phyloP scores from a whole-genome alignment of 2,329 filamentous ascomycete genomes.

The Cercospora zeina region DNA sequence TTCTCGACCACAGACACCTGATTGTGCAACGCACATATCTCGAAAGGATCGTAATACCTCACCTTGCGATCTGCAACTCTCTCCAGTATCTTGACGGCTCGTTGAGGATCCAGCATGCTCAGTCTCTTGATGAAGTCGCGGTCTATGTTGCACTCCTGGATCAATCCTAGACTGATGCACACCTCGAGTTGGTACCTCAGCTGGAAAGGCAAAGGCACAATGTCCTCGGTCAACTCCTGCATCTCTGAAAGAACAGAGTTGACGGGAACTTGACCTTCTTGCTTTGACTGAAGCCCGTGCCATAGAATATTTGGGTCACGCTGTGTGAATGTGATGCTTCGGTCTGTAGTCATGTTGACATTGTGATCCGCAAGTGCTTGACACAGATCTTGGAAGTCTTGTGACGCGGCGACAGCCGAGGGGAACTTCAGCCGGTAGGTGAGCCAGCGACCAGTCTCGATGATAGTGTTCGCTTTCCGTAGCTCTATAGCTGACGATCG shows the following conservation, averaged over 20 bases:
- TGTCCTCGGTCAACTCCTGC: slow-evolving; percentile 25
- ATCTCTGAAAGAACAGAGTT: slow-evolving; percentile 25
- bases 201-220: slow-evolving; percentile 55
- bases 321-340: slow-evolving; percentile 47
- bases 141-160: slow-evolving; percentile 75
- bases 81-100: slow-evolving; percentile 68
- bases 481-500: slow-evolving; percentile 42
- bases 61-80: slow-evolving; percentile 67
- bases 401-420: slow-evolving; percentile 12
- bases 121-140: slow-evolving; percentile 66
- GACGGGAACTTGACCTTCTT: background rate
- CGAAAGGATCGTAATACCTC: slow-evolving; percentile 67
- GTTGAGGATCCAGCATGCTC: slow-evolving; percentile 47
- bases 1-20: slow-evolving; percentile 36
- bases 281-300: slow-evolving; percentile 17
- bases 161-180: slow-evolving; percentile 75
- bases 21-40: slow-evolving; percentile 61
- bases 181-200: slow-evolving; percentile 90
- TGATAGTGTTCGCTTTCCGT: slow-evolving; percentile 52
- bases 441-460: slow-evolving; percentile 66
- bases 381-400: slow-evolving; percentile 39
- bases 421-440: slow-evolving; percentile 57
- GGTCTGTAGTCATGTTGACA: slow-evolving; percentile 53
- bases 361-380: slow-evolving; percentile 71
- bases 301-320: slow-evolving; percentile 15